phyloP scores from a whole-genome alignment of 495 filamentous ascomycete species.

The Apiosordaria backusii region DNA sequence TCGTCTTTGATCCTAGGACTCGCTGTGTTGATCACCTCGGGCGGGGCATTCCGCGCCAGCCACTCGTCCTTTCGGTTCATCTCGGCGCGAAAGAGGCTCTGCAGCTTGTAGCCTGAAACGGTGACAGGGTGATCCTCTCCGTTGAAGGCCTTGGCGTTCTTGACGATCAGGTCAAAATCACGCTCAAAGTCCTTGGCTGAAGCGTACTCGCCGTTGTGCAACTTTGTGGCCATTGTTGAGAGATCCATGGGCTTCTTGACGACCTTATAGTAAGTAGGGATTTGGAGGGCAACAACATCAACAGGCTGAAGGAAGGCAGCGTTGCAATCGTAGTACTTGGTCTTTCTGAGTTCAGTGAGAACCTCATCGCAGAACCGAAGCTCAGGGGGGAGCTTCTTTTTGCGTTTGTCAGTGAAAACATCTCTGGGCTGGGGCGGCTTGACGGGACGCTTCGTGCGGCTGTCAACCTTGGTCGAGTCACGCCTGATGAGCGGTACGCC shows the following conservation, averaged over 20 bases:
- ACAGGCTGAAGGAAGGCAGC: slow-evolving; percentile 76
- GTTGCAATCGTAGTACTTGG: slow-evolving; percentile 62
- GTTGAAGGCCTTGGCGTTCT: slow-evolving; percentile 92
- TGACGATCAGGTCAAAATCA: slow-evolving; percentile 78
- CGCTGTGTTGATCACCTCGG: slow-evolving; percentile 34
- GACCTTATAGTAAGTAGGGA: slow-evolving; percentile 86
- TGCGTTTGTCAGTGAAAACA: slow-evolving; percentile 77
- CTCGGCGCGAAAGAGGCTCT: slow-evolving; percentile 68
- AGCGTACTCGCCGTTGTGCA: slow-evolving; percentile 76
- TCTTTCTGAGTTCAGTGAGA: slow-evolving; percentile 71
- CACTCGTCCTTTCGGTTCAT: slow-evolving; percentile 72
- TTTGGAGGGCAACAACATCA: slow-evolving; percentile 90
- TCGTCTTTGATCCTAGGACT: slow-evolving; percentile 53
- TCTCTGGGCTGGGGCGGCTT: slow-evolving; percentile 86
- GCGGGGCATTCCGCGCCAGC: slow-evolving; percentile 67
- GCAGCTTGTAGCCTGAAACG: slow-evolving; percentile 62
- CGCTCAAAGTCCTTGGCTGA: slow-evolving; percentile 79
- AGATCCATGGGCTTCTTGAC: slow-evolving; percentile 98
- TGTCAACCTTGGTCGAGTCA: slow-evolving; percentile 70
- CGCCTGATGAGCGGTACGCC: slow-evolving; percentile 91
- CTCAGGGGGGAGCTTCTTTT: slow-evolving; percentile 89
- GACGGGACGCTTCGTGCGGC: slow-evolving; percentile 87
- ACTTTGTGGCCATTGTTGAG: slow-evolving; percentile 67
- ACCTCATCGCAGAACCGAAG: slow-evolving; percentile 85
- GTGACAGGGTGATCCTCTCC: slow-evolving; percentile 71